These are phyloP conservation scores for Candida nemodendra DNA, from an alignment of 805 yeast genomes.

Conservation along the genomic window DNA sequence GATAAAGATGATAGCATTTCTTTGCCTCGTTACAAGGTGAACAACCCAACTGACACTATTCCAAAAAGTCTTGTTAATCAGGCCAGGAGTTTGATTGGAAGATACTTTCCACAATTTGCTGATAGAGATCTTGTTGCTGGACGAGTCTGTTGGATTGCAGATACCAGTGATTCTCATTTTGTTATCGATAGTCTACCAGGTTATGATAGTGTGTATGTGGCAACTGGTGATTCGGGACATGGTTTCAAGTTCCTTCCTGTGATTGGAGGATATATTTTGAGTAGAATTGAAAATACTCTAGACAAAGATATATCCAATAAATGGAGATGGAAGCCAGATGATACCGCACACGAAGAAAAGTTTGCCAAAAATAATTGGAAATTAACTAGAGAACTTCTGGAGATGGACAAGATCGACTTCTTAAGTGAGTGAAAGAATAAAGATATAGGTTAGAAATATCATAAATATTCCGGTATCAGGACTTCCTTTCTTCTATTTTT, in stretches of 20 bases:
- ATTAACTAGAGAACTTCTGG: neutral
- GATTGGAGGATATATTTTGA: slow-evolving; percentile 20
- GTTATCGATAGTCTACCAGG: slow-evolving; percentile 23
- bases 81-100: slow-evolving; percentile 21
- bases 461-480: too few species aligned
- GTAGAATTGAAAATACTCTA: neutral
- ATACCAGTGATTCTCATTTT: slow-evolving; percentile 26
- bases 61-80: slow-evolving; percentile 22
- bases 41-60: slow-evolving; percentile 33
- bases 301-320: neutral
- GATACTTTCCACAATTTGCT: slow-evolving; percentile 37
- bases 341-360: neutral
- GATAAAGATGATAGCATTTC: slow-evolving; percentile 25
- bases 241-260: slow-evolving; percentile 28
- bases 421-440: too few species aligned
- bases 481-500: too few species aligned
- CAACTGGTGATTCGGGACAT: slow-evolving; percentile 29
- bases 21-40: slow-evolving; percentile 34
- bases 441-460: too few species aligned
- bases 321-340: neutral
- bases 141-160: slow-evolving; percentile 30
- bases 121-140: slow-evolving; percentile 19
- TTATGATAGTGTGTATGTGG: slow-evolving; percentile 16
- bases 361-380: neutral
- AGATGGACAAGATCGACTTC: neutral